phyloP scores from a whole-genome alignment of 1,284 basidiomycete species.

The Wolfiporia cocos region DNA sequence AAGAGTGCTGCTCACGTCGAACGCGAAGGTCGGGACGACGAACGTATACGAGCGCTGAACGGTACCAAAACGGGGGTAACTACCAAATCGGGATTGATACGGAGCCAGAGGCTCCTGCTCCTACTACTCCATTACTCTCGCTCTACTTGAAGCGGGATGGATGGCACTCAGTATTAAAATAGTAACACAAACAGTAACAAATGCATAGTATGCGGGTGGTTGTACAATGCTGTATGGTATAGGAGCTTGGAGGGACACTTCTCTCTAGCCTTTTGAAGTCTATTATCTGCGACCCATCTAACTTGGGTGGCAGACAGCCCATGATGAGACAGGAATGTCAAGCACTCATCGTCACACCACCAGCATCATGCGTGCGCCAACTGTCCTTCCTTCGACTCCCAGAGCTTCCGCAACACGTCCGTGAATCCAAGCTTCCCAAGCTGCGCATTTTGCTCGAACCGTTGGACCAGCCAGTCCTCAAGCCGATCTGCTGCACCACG shows the following conservation, averaged over 20 bases:
- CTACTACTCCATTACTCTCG: too few relatives aligned
- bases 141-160: too few relatives aligned
- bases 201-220: slow-evolving; percentile 15
- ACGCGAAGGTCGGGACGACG: too few relatives aligned
- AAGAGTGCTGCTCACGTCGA: too few relatives aligned
- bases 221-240: slow-evolving; percentile 23
- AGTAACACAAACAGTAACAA: too few relatives aligned
- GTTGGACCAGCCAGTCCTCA: slow-evolving; percentile 77
- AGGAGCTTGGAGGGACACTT: slow-evolving; percentile 16
- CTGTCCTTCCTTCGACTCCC: slow-evolving; percentile 50
- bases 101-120: too few relatives aligned
- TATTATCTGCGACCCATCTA: slow-evolving; percentile 16
- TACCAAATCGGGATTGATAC: too few relatives aligned
- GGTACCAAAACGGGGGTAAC: too few relatives aligned
- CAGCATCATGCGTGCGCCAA: slow-evolving; percentile 20
- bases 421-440: slow-evolving; percentile 84
- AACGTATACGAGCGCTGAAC: too few relatives aligned
- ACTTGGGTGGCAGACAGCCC: slow-evolving; percentile 6
- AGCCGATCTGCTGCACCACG: slow-evolving; percentile 72
- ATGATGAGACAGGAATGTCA: slow-evolving; percentile 1
- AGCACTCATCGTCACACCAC: too few relatives aligned
- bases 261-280: slow-evolving; percentile 18
- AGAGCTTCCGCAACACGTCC: slow-evolving; percentile 72
- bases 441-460: slow-evolving; percentile 86
- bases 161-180: too few relatives aligned